These are phyloP conservation scores for Phalaenopsis hybrid DNA, from an alignment of 116 monocot species.

Conservation along the genomic window DNA sequence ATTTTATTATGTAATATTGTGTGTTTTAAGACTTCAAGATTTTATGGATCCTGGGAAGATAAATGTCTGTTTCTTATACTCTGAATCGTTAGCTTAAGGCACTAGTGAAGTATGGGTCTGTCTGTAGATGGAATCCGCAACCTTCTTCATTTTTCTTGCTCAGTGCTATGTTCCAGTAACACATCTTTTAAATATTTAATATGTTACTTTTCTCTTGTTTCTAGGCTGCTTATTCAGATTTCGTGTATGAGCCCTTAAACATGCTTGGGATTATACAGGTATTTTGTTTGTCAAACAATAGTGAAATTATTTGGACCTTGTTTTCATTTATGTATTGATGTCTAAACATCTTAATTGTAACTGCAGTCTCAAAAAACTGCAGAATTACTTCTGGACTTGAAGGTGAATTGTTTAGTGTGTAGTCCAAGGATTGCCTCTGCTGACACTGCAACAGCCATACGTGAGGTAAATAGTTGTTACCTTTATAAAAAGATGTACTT, in stretches of 20 bases:
- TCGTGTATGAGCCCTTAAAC: slow-evolving; percentile 77
- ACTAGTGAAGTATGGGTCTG: too few relatives aligned
- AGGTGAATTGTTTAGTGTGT: slow-evolving; percentile 52
- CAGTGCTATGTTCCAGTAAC: neutral
- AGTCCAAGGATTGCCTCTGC: slow-evolving; percentile 59
- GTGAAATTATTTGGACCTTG: neutral
- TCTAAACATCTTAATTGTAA: slow-evolving; percentile 2
- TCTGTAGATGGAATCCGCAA: too few relatives aligned
- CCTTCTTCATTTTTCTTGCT: too few relatives aligned
- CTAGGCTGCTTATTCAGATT: slow-evolving; percentile 48
- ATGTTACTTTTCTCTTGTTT: slow-evolving; percentile 4
- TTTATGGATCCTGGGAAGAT: neutral
- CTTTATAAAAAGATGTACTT: neutral
- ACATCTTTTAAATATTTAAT: neutral
- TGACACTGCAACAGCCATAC: slow-evolving; percentile 73
- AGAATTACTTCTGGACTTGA: slow-evolving; percentile 76
- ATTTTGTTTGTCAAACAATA: neutral
- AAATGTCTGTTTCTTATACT: neutral
- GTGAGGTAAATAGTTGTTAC: slow-evolving; percentile 41
- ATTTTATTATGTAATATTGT: neutral
- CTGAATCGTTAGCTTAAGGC: neutral
- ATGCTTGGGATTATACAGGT: slow-evolving; percentile 98
- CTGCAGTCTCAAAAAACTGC: slow-evolving; percentile 76
- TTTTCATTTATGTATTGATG: neutral
- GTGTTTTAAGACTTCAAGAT: neutral